Base-by-base conservation (phyloP, 768 basidiomycete species). In the Amanita rubescens region DNA sequence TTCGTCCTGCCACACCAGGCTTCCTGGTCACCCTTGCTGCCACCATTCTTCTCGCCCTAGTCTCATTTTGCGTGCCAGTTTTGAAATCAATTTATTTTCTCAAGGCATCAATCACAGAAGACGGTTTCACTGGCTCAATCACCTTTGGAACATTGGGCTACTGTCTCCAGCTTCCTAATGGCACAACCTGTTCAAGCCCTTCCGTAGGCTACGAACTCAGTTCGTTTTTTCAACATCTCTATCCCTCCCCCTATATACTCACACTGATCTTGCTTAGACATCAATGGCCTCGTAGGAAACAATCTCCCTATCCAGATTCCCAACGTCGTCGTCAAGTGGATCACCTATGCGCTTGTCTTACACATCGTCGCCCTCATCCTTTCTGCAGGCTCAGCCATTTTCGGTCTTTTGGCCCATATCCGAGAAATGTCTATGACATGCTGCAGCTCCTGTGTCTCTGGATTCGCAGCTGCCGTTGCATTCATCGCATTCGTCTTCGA, bases 401-500 rank as follows among this genome's bases (percentile, higher is more conserved):
- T 95, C 58, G 94, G 93, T 37, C 77, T 94, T 15, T 78, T 96
- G 33, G 90, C 93, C 0, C 92, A 95, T 63, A 76, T 95, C 54
- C 84, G 87, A 12, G 87, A 91, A 65, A 84, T 90, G 77, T 80
- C 88, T 53, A 91, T 90, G 86, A 73, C 78, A 27, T 92, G 87
- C 65, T 86, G 81, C 70, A 90, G 88, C 60, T 84, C 85, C 49
- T 89, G 78, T 60, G 71, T 95, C 55, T 86, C 90, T 3, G 84
- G 90, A 5, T 81, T 94, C 57, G 91, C 86, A 11, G 90, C 92
- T 0, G 69, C 78, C 1, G 69, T 95, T 55, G 78, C 91, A 48
- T 75, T 98, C 55, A 62, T 90, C 41, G 94, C 94, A 4, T 94
- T 97, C 69, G 81, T 95, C 30, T 94, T 97, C 68, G 96, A 99